A percentile compares a stretch with the other conserved stretches of the same genome.
Evolutionary conservation across 179 eudicot genomes (phyloP).

Genomic region (Patellifolia procumbens): DNA sequence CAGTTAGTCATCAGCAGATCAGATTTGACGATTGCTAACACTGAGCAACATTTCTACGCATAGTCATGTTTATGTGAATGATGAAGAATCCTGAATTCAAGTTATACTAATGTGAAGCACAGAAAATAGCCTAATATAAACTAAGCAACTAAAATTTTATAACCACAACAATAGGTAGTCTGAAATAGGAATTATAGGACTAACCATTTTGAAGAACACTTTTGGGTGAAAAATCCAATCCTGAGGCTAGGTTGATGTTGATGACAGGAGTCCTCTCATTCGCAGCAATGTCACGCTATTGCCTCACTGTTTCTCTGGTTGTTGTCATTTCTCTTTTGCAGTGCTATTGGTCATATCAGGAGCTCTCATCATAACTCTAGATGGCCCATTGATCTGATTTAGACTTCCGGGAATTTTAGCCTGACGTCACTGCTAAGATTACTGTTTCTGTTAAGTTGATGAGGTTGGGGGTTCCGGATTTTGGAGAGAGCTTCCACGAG

Average conservation of each 20-base stretch:
- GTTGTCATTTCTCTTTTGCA: conserved; percentile 1
- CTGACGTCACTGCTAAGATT: neutral
- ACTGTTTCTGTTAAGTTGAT: neutral
- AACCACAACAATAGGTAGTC: neutral
- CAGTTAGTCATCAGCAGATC: neutral
- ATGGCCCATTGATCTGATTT: neutral
- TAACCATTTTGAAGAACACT: conserved; percentile 48
- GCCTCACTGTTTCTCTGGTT: conserved; percentile 1
- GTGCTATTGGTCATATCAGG: neutral
- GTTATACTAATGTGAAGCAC: too few relatives aligned
- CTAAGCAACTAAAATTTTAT: neutral
- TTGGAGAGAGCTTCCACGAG: conserved; percentile 43
- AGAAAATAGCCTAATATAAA: too few relatives aligned
- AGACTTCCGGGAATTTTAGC: conserved; percentile 7
- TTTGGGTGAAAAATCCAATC: conserved; percentile 46
- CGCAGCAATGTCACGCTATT: conserved; percentile 8
- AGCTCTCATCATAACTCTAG: conserved; percentile 11
- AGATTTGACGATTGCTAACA: neutral
- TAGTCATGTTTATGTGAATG: neutral
- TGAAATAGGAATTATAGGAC: neutral
- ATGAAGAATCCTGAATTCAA: neutral
- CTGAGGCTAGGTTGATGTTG: conserved; percentile 18
- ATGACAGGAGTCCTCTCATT: conserved; percentile 23
- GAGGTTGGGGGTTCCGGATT: neutral
- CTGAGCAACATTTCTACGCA: neutral